Evolutionary conservation across 106 monocot genomes (phyloP), one percentile per base, ranked within the genome.

Genomic region (Apostasia shenzhenica): DNA sequence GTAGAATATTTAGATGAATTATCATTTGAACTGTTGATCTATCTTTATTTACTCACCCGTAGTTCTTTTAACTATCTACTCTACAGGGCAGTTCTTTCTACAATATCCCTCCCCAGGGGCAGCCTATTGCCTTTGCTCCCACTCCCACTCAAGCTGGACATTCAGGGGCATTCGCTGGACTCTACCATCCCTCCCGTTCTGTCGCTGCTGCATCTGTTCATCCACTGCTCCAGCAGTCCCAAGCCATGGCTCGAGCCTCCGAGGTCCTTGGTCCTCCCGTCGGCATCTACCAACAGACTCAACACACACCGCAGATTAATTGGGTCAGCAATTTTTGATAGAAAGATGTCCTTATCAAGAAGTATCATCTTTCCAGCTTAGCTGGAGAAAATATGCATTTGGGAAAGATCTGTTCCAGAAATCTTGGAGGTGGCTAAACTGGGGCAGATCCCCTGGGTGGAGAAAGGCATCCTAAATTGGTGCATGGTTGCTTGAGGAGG

Each of bases 151-250:
- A 26, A 26, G 26, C 26, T 26, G 26, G 26, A 26, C 26, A 26
- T 26, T 26, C 26, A 26, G 26, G 26, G 74, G 14, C 82, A 13
- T 79, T 86, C 42, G 7, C 73, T 53, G 86, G 82, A 37, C 57
- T 86, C 70, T 59, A 82, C 66, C 52, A 52, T 52, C 81, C 86
- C 3, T 59, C 62, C 5, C 83, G 70, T 62, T 54, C 76, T 39
- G 66, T 79, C 6, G 41, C 72, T 45, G 61, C 75, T 38, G 40
- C 73, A 38, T 5, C 75, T 26, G 76, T 81, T 48, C 88, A 88
- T 70, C 81, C 84, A 44, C 46, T 83, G 47, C 80, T 84, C 43
- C 88, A 84, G 70, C 84, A 75, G 48, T 78, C 88, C 4, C 84
- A 84, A 50, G 37, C 81, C 1, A 49, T 76, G 8, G 73, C 81